Evolutionary conservation across 768 basidiomycete species (phyloP).

Genomic region (Lactifluus echinatus): DNA sequence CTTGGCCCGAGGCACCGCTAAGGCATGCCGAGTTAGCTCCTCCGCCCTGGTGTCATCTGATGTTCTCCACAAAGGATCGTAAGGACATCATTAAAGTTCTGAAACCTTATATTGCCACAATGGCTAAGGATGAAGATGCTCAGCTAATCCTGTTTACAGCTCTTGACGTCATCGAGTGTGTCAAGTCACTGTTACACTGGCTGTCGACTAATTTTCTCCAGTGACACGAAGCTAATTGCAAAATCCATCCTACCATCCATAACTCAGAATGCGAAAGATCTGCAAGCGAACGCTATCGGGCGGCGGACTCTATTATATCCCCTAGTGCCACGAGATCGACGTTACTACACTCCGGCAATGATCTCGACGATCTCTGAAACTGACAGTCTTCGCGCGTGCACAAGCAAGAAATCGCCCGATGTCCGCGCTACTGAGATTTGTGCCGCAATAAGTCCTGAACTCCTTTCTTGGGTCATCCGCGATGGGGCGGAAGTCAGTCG

Average conservation of each 20-base stretch:
- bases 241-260: conserved; percentile 75
- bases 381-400: conserved; percentile 54
- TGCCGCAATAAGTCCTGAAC: conserved; percentile 59
- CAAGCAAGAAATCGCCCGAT: conserved; percentile 74
- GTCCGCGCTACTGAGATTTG: conserved; percentile 64
- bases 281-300: conserved; percentile 61
- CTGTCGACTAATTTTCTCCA: conserved; percentile 25
- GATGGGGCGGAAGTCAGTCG: conserved; percentile 53
- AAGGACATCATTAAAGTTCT: conserved; percentile 86
- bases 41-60: neutral
- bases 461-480: conserved; percentile 62
- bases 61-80: conserved; percentile 49
- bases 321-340: conserved; percentile 69
- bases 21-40: conserved; percentile 36
- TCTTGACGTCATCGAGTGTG: conserved; percentile 82
- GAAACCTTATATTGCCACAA: conserved; percentile 82
- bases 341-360: conserved; percentile 83
- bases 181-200: conserved; percentile 7
- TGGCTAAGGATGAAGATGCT: conserved; percentile 85
- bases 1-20: conserved; percentile 73
- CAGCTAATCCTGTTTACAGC: conserved; percentile 86
- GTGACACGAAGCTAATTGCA: conserved; percentile 83
- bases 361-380: conserved; percentile 66
- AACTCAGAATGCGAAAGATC: conserved; percentile 43
- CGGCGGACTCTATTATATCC: conserved; percentile 78